phyloP scores from a whole-genome alignment of 257 asterid genomes.

The Forsythia viridissima region DNA sequence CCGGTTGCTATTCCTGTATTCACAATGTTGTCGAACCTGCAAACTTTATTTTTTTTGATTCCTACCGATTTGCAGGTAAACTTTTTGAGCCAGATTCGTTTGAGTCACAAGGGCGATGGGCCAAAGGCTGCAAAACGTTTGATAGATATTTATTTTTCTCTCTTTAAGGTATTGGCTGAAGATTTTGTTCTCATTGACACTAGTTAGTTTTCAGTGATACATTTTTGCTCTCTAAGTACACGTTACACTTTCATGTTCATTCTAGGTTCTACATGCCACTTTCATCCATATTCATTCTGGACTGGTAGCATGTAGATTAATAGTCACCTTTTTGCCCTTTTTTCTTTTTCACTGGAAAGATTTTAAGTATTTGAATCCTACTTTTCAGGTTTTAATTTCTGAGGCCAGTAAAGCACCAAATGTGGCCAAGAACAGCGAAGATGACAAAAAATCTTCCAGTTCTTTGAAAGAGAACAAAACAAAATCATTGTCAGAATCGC shows the following conservation, averaged over 20 bases:
- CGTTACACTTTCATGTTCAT: background rate
- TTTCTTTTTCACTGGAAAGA: background rate
- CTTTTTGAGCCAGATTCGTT: slow-evolving; percentile 79
- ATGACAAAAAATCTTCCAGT: slow-evolving; percentile 38
- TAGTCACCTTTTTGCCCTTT: background rate
- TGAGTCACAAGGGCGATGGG: slow-evolving; percentile 91
- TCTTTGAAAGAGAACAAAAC: slow-evolving; percentile 47
- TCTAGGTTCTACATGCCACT: background rate
- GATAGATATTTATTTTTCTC: slow-evolving; percentile 90
- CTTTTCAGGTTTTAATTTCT: slow-evolving; percentile 76
- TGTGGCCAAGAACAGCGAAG: slow-evolving; percentile 29
- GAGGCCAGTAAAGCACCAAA: slow-evolving; percentile 51
- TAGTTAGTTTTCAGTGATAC: background rate
- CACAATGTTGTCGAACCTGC: background rate
- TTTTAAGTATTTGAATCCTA: slow-evolving; percentile 8
- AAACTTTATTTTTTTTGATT: slow-evolving; percentile 18
- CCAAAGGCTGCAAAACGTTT: slow-evolving; percentile 89
- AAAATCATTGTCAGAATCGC: slow-evolving; percentile 51
- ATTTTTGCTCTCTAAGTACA: background rate
- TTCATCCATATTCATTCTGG: slow-evolving; percentile 4
- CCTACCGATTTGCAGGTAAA: slow-evolving; percentile 62
- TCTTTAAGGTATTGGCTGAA: slow-evolving; percentile 70
- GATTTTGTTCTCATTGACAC: slow-evolving; percentile 10
- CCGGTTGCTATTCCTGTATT: background rate
- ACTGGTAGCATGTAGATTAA: background rate